phyloP scores from a whole-genome alignment of 345 rosid genomes.

The Moricandia moricandioides region DNA sequence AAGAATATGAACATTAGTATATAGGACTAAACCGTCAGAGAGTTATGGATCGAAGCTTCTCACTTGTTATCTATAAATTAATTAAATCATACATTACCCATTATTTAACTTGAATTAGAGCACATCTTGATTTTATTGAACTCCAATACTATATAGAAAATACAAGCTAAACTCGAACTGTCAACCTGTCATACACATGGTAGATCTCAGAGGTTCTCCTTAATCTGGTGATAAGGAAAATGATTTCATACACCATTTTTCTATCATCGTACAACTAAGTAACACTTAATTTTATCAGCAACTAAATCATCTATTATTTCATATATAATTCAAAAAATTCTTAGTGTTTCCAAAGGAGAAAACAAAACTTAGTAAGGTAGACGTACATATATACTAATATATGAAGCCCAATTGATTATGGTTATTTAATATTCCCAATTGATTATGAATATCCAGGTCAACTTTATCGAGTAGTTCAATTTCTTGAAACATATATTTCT shows the following conservation, averaged over 20 bases:
- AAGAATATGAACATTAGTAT: background rate
- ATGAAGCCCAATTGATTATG: background rate
- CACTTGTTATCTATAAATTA: background rate
- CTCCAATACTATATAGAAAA: background rate
- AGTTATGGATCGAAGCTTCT: constrained; percentile 17
- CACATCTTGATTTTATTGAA: background rate
- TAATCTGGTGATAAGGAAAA: constrained; percentile 5
- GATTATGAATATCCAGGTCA: background rate
- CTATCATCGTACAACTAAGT: background rate
- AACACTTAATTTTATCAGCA: background rate
- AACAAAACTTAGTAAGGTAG: background rate
- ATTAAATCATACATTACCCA: background rate
- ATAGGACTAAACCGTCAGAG: constrained; percentile 2
- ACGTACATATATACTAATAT: background rate
- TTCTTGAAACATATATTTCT: background rate
- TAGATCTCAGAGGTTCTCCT: constrained; percentile 16
- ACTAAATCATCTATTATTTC: background rate
- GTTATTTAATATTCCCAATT: background rate
- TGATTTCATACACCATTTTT: background rate
- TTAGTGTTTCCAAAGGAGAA: constrained; percentile 6
- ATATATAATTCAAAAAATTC: background rate
- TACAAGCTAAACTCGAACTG: background rate
- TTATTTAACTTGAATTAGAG: constrained; percentile 9
- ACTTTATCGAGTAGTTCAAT: background rate
- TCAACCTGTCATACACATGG: constrained; percentile 32